phyloP scores from a whole-genome alignment of 805 yeast species.

The Wickerhamiella australiensis region DNA sequence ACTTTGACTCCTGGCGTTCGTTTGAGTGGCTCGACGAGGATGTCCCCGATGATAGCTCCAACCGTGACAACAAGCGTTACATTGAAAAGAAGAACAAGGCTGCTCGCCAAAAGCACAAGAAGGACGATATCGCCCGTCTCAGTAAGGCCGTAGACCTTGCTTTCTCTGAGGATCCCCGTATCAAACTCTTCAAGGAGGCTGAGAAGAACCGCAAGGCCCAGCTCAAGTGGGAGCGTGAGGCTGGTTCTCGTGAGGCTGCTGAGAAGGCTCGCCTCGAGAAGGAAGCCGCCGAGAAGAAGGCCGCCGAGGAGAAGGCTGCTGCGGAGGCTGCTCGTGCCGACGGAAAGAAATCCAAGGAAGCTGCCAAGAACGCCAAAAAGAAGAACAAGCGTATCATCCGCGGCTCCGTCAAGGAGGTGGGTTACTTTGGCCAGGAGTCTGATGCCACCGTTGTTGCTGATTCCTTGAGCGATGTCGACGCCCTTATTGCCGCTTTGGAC shows the following conservation, averaged over 20 bases:
- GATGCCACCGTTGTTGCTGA: constrained; percentile 42
- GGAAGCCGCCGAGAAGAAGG: constrained; percentile 77
- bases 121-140: constrained; percentile 87
- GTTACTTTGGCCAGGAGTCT: constrained; percentile 73
- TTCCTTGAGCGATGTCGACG: constrained; percentile 52
- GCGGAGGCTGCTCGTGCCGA: constrained; percentile 48
- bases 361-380: constrained; percentile 96
- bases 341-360: constrained; percentile 77
- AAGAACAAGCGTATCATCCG: constrained; percentile 87
- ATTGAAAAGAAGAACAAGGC: constrained; percentile 95
- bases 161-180: constrained; percentile 84
- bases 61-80: constrained; percentile 98
- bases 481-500: constrained; percentile 65
- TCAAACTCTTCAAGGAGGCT: constrained; percentile 80
- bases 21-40: constrained; percentile 98
- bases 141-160: constrained; percentile 82
- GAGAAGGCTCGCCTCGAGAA: constrained; percentile 77
- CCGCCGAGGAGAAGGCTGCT: constrained; percentile 63
- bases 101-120: constrained; percentile 93
- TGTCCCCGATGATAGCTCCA: constrained; percentile 97
- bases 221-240: constrained; percentile 95
- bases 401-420: constrained; percentile 67
- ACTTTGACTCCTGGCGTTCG: constrained; percentile 95
- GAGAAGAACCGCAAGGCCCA: constrained; percentile 92
- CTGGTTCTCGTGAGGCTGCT: constrained; percentile 93